Evolutionary conservation across 2,329 filamentous ascomycete species (phyloP).

Genomic region (Allantophomopsis lycopodina): DNA sequence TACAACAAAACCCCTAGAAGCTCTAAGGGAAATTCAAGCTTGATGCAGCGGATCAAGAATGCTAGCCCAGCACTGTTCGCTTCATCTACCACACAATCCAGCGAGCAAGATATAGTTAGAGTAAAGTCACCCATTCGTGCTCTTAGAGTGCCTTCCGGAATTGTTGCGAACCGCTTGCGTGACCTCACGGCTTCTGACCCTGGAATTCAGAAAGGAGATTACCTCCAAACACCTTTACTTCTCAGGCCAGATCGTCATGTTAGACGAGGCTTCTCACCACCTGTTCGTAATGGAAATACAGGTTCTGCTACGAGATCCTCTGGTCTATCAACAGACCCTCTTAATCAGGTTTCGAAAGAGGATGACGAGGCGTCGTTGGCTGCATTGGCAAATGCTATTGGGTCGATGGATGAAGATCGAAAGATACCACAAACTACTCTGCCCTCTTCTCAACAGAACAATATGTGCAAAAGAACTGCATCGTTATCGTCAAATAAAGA

Average conservation of each 20-base stretch:
- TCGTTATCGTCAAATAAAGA: too few relatives aligned
- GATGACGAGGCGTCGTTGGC: conserved; percentile 14
- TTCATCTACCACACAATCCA: neutral
- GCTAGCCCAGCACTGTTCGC: neutral
- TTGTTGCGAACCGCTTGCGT: neutral
- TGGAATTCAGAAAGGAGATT: neutral
- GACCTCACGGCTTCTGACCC: neutral
- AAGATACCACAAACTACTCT: neutral
- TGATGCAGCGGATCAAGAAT: neutral
- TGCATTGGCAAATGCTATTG: conserved; percentile 9
- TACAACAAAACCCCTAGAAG: neutral
- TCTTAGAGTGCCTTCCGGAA: neutral
- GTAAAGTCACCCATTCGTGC: neutral
- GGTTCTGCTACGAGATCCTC: neutral
- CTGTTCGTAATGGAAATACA: neutral
- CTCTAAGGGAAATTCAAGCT: neutral
- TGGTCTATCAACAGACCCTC: conserved; percentile 7
- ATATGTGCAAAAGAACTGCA: neutral
- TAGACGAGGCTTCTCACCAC: neutral
- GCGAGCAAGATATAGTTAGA: too few relatives aligned
- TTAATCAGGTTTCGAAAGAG: conserved; percentile 10
- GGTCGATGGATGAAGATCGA: neutral
- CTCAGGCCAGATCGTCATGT: neutral
- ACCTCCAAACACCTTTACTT: neutral
- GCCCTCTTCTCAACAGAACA: neutral